These are phyloP conservation scores for Physocladia obscura DNA, from an alignment of 192 early-diverging fungal species.

Conservation along the genomic window DNA sequence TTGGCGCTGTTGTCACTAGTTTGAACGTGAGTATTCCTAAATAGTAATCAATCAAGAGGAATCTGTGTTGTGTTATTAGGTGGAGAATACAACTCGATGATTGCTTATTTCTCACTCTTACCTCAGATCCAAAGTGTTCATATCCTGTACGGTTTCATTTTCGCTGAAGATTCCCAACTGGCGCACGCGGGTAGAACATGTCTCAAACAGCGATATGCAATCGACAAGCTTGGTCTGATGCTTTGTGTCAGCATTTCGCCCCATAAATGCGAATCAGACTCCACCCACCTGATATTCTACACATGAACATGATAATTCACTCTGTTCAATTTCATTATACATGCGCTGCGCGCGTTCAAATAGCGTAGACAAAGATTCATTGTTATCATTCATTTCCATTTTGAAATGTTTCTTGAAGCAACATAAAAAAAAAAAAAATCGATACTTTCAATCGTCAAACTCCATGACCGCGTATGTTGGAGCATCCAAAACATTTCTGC, in stretches of 20 bases:
- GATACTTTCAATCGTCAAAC: constrained; percentile 54
- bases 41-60: constrained; percentile 28
- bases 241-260: not conserved
- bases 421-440: too few relatives aligned
- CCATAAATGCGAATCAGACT: not conserved
- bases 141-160: constrained; percentile 88
- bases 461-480: constrained; percentile 87
- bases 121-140: constrained; percentile 77
- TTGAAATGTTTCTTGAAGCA: too few relatives aligned
- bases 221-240: not conserved
- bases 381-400: not conserved
- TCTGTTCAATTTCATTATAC: constrained; percentile 2
- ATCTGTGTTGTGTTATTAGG: not conserved
- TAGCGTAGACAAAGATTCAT: constrained; percentile 5
- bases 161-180: constrained; percentile 75
- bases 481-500: constrained; percentile 72
- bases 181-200: constrained; percentile 49
- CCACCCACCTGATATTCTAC: constrained; percentile 15
- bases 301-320: not conserved
- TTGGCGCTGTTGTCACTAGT: too few relatives aligned
- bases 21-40: not conserved
- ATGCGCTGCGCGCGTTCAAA: constrained; percentile 20
- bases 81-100: too few relatives aligned
- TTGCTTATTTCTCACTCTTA: constrained; percentile 8
- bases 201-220: not conserved